Base-by-base conservation (phyloP, 148 eudicot genomes). In the Camellia lanceoleosa region DNA sequence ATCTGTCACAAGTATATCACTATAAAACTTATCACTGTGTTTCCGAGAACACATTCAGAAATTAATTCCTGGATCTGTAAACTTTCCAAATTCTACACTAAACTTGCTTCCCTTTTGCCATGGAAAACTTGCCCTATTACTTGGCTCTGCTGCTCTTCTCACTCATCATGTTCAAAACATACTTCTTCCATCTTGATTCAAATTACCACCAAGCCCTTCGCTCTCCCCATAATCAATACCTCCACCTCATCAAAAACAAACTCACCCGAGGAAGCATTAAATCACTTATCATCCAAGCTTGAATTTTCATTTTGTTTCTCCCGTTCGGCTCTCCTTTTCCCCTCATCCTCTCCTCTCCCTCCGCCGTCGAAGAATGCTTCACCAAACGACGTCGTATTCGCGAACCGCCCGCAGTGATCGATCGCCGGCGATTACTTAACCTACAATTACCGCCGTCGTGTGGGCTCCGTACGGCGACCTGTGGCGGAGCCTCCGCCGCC, bases 151-250 rank as follows among this genome's bases (percentile, higher is more conserved):
- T 79, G 2, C 38, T 71, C 13, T 11, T 13, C 47, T 18, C 66
- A 41, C 67, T 65, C 58, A n/a, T 75, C 15, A 74, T 81, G 30
- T 18, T 68, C 61, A 68, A 68, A n/a, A n/a, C n/a, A 0, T 43
- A 46, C 49, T 52, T 67, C 68, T 7, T 75, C 75, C 43, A 30
- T n/a, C 47, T 16, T 1, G 76, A 64, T 5, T 4, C 9, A 81
- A 76, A 15, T 52, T 77, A n/a, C 86, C 87, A 46, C 74, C 77
- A 41, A 62, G 84, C 82, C 77, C 1, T 54, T 64, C 10, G 49
- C 78, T 47, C 73, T 85, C 43, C 87, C 87, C 23, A 43, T 85
- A 20, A 78, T 85, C 20, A 84, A 84, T 82, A 85, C 73, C 62
- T 85, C 54, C 77, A 85, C 76, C 80, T 81, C 18, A 4, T 81